phyloP scores from a whole-genome alignment of 768 basidiomycete species.

The Brasilioporus rufonigricans region DNA sequence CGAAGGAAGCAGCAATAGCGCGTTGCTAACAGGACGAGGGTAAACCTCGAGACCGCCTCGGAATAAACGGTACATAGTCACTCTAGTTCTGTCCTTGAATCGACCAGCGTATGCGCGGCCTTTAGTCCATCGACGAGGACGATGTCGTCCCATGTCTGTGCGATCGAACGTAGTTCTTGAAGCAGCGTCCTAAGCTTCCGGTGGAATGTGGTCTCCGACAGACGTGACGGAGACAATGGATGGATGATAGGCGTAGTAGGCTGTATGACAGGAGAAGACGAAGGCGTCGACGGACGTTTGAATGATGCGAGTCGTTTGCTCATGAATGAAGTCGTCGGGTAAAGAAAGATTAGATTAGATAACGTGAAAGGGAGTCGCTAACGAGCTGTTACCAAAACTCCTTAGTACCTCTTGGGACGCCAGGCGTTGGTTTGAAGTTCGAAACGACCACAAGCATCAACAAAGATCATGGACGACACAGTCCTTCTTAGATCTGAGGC shows the following conservation, averaged over 20 bases:
- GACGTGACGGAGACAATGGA: slow-evolving; percentile 40
- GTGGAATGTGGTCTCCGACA: slow-evolving; percentile 73
- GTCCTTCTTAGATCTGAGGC: slow-evolving; percentile 31
- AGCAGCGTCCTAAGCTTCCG: slow-evolving; percentile 69
- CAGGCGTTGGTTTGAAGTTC: too few species aligned
- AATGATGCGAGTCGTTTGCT: slow-evolving; percentile 70
- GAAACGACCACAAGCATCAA: too few species aligned
- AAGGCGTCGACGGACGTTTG: slow-evolving; percentile 74
- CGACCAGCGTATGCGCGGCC: slow-evolving; percentile 66
- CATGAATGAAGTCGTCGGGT: slow-evolving; percentile 30
- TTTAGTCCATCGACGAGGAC: slow-evolving; percentile 78
- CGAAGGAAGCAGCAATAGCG: slow-evolving; percentile 49
- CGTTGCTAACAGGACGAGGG: slow-evolving; percentile 47
- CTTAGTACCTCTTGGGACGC: too few species aligned
- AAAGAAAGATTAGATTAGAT: slow-evolving; percentile 24
- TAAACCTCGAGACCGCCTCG: not conserved
- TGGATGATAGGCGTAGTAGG: slow-evolving; percentile 37
- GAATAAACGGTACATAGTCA: slow-evolving; percentile 39
- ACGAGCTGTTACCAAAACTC: too few species aligned
- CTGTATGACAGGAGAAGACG: slow-evolving; percentile 57
- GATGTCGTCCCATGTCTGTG: slow-evolving; percentile 82
- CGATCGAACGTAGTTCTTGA: slow-evolving; percentile 59
- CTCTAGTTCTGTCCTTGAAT: slow-evolving; percentile 84
- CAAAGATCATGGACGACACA: slow-evolving; percentile 25
- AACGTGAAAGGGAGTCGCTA: not conserved